phyloP scores from a whole-genome alignment of 768 basidiomycete species.

The Dioszegia crocea region DNA sequence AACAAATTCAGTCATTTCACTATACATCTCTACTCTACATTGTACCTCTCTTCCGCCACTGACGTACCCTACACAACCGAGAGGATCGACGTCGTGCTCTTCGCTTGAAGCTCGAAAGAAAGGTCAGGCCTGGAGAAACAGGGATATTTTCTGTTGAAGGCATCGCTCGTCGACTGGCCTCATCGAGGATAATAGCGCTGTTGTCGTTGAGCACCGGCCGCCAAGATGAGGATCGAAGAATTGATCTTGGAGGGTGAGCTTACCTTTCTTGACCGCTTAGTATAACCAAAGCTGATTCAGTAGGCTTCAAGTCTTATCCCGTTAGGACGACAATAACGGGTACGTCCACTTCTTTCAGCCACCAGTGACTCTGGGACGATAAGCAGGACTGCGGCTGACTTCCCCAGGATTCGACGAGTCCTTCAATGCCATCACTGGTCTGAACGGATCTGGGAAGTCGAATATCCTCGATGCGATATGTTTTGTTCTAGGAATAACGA shows the following conservation, averaged over 20 bases:
- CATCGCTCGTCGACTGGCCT: too few species aligned
- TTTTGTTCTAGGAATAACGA: conserved; percentile 96
- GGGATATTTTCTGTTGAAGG: too few species aligned
- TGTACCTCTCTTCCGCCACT: too few species aligned
- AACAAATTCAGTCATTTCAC: too few species aligned
- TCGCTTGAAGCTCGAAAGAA: too few species aligned
- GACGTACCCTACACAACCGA: too few species aligned
- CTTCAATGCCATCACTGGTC: conserved; percentile 96
- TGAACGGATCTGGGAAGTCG: conserved; percentile 79
- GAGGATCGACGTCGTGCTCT: too few species aligned
- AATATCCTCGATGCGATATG: conserved; percentile 99
- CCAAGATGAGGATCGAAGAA: conserved; percentile 83
- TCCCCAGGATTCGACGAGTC: conserved; percentile 82
- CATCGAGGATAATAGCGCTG: too few species aligned
- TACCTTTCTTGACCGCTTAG: not conserved
- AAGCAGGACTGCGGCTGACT: not conserved
- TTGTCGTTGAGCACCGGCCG: too few species aligned
- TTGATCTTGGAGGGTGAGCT: conserved; percentile 79
- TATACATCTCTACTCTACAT: not conserved
- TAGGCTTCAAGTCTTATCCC: conserved; percentile 97
- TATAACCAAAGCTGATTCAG: not conserved
- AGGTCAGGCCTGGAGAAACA: too few species aligned
- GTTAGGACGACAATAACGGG: conserved; percentile 84
- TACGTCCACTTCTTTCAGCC: conserved; percentile 12
- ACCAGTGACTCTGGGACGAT: too few species aligned